Base-by-base conservation (phyloP, 768 basidiomycete genomes). In the Psilocybe tampanensis region DNA sequence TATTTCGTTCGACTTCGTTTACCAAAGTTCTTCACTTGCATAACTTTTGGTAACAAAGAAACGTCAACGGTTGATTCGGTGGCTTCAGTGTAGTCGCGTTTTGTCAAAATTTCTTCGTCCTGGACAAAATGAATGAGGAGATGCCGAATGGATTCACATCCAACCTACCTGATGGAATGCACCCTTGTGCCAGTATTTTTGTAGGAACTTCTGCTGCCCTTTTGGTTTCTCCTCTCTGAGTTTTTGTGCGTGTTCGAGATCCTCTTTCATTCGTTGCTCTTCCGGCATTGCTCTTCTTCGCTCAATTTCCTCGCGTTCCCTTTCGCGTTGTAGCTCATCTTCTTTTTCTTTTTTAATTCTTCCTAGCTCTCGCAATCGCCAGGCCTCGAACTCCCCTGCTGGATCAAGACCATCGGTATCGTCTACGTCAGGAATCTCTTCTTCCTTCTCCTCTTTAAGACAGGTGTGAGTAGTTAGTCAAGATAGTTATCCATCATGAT, bases 151-250 rank as follows among this genome's bases (percentile, higher is more conserved):
- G 9, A 13, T 11, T 55, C n/a, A n/a, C 6, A 24, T 33, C 58
- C 41, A 11, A 66, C 65, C 29, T 57, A 92, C 95, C 83, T 95
- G 93, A 71, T 97, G 94, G 80, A 98, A 99, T 58, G 96, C 97
- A 65, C 97, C 97, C 74, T 96, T 98, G 78, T 99, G 97, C 87
- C 94, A 98, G 70, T 97, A 99, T 74, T 97, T 98, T 71, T 98
- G 95, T 60, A 98, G 72, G 74, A 98, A 98, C 68, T 86, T 92
- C 69, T 94, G 91, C 60, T 92, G 82, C 2, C 92, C 94, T 68
- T 97, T 91, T 1, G 92, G 91, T 73, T 95, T 96, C 52, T 92
- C 92, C 53, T 89, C 88, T 54, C 97, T 80, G 29, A 83, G 75
- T 70, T 91, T 86, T 56, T 93, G 82, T 2, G 95, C 95, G 41